A percentile compares a stretch with the other conserved stretches of the same genome.
Evolutionary conservation across 441 rosid genomes (phyloP).

Genomic region (Mallotus repandus): DNA sequence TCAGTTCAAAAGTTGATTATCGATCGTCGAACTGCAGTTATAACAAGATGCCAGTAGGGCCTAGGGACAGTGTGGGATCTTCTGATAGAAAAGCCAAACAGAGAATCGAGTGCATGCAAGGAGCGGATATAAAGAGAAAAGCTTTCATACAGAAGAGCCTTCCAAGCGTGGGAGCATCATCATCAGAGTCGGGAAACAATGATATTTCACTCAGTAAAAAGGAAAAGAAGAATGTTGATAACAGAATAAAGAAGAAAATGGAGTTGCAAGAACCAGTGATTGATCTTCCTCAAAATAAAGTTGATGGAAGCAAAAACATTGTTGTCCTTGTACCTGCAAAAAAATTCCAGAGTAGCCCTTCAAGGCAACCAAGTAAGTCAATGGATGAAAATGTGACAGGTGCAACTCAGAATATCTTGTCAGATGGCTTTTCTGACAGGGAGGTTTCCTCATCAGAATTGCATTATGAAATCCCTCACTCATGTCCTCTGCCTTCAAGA

Average conservation of each 20-base stretch:
- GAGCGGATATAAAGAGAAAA: slow-evolving; percentile 25
- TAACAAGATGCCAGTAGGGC: slow-evolving; percentile 23
- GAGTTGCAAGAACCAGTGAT: slow-evolving; percentile 26
- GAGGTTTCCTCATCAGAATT: slow-evolving; percentile 26
- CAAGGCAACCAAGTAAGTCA: slow-evolving; percentile 20
- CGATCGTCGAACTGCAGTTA: slow-evolving; percentile 30
- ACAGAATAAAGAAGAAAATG: slow-evolving; percentile 25
- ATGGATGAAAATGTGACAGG: slow-evolving; percentile 26
- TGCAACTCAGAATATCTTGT: slow-evolving; percentile 25
- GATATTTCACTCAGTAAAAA: slow-evolving; percentile 24
- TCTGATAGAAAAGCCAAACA: slow-evolving; percentile 23
- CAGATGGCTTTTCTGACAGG: slow-evolving; percentile 27
- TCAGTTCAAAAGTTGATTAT: slow-evolving; percentile 26
- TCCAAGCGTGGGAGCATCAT: slow-evolving; percentile 27
- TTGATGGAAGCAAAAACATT: slow-evolving; percentile 34
- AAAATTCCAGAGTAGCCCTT: slow-evolving; percentile 18
- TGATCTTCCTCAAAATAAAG: slow-evolving; percentile 28
- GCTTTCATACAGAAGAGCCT: slow-evolving; percentile 19
- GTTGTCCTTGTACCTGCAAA: slow-evolving; percentile 43
- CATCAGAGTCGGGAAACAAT: slow-evolving; percentile 25
- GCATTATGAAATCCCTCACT: slow-evolving; percentile 39
- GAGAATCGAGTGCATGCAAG: slow-evolving; percentile 23
- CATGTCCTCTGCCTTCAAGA: slow-evolving; percentile 46
- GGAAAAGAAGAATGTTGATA: slow-evolving; percentile 24
- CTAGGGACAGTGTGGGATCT: slow-evolving; percentile 27